Evolutionary conservation across 371 early-diverging fungal genomes (phyloP).

Genomic region (Mucor irregularis): DNA sequence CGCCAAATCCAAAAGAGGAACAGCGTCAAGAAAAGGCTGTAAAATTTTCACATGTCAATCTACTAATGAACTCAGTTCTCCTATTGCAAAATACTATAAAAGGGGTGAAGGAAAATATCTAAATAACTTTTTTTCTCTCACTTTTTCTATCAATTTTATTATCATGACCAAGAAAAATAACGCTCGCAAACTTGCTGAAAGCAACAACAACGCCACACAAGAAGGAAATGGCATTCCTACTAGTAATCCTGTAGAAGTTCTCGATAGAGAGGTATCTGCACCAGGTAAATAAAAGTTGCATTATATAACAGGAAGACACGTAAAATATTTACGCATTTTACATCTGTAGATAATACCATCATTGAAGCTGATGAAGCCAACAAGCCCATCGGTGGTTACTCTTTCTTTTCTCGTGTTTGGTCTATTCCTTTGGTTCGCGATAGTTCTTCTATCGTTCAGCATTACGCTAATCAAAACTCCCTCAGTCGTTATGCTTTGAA

Average conservation of each 20-base stretch:
- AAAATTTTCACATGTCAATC: constrained; percentile 17
- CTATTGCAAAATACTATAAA: neutral
- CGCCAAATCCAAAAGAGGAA: neutral
- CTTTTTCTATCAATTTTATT: neutral
- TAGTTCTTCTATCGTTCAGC: constrained; percentile 48
- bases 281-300: constrained; percentile 15
- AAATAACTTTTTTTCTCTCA: neutral
- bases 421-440: constrained; percentile 65
- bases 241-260: constrained; percentile 14
- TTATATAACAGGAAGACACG: neutral
- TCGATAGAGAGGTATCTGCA: constrained; percentile 18
- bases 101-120: neutral
- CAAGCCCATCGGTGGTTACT: constrained; percentile 7
- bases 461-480: constrained; percentile 56
- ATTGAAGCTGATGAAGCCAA: constrained; percentile 21
- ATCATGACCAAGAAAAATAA: constrained; percentile 12
- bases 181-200: neutral
- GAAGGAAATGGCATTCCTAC: constrained; percentile 13
- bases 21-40: neutral
- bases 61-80: neutral
- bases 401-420: constrained; percentile 50
- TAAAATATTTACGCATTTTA: neutral
- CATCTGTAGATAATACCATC: constrained; percentile 5
- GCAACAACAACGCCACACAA: neutral
- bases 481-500: constrained; percentile 57